A percentile compares a stretch with the other conserved stretches of the same genome.
These are phyloP conservation scores for Psilocybe subaeruginosa DNA, from an alignment of 768 basidiomycete species.

Conservation along the genomic window DNA sequence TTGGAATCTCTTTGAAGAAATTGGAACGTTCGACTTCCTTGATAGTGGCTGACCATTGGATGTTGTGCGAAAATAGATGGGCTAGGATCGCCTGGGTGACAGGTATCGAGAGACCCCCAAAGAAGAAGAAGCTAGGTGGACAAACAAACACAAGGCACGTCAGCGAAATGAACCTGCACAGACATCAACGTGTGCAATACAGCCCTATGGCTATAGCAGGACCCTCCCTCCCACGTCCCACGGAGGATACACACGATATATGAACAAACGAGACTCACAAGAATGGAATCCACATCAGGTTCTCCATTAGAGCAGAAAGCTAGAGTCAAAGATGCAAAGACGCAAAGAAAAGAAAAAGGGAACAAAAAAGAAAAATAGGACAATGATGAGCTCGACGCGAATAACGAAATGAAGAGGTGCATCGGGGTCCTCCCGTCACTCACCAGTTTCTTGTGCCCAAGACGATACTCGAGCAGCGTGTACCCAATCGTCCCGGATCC, in stretches of 20 bases:
- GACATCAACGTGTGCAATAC: background rate
- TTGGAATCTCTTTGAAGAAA: slow-evolving; percentile 90
- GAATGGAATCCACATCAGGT: slow-evolving; percentile 72
- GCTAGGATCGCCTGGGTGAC: slow-evolving; percentile 70
- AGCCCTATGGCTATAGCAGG: background rate
- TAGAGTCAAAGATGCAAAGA: slow-evolving; percentile 20
- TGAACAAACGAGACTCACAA: slow-evolving; percentile 52
- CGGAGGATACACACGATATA: background rate
- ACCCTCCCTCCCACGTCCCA: background rate
- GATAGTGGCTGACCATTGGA: slow-evolving; percentile 59
- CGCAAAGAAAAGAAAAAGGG: slow-evolving; percentile 33
- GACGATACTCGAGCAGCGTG: slow-evolving; percentile 71
- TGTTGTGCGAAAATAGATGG: slow-evolving; percentile 61
- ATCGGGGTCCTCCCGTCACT: slow-evolving; percentile 22
- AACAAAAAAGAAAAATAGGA: slow-evolving; percentile 16
- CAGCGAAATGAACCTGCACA: background rate
- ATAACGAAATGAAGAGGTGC: background rate
- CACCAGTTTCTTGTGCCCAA: slow-evolving; percentile 58
- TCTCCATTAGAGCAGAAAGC: slow-evolving; percentile 55
- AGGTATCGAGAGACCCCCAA: slow-evolving; percentile 74
- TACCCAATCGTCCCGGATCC: slow-evolving; percentile 75
- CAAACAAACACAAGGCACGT: background rate
- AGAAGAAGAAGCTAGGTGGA: slow-evolving; percentile 69
- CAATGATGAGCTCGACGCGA: background rate
- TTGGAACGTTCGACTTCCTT: slow-evolving; percentile 88